phyloP scores from a whole-genome alignment of 768 basidiomycete genomes.

The Suillus brevipes region DNA sequence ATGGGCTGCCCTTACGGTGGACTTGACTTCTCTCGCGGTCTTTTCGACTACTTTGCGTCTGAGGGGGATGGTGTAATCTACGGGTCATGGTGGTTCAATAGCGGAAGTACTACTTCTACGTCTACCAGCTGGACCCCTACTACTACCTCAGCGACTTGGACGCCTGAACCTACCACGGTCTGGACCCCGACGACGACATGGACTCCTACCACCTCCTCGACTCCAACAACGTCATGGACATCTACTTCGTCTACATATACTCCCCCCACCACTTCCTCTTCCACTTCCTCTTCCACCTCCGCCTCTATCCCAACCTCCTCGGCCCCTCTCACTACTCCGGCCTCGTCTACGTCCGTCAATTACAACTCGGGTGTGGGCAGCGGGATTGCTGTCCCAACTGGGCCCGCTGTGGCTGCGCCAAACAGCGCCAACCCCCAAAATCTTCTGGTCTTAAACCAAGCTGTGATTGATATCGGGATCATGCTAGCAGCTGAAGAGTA shows the following conservation, averaged over 20 bases:
- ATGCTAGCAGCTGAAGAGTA: constrained; percentile 13
- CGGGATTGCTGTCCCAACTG: constrained; percentile 27
- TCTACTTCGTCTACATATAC: constrained; percentile 15
- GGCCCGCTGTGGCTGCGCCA: constrained; percentile 31
- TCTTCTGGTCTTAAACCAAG: constrained; percentile 34
- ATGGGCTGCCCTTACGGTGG: constrained; percentile 64
- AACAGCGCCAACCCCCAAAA: constrained; percentile 33
- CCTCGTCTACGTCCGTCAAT: constrained; percentile 23
- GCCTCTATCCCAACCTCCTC: constrained; percentile 16
- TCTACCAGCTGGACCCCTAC: constrained; percentile 26
- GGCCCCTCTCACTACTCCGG: constrained; percentile 21
- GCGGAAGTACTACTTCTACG: constrained; percentile 31
- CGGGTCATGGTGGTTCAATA: constrained; percentile 60
- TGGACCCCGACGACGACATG: constrained; percentile 11
- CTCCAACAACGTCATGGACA: constrained; percentile 25
- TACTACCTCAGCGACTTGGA: constrained; percentile 21
- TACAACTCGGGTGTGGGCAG: constrained; percentile 22
- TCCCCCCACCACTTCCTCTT: constrained; percentile 19
- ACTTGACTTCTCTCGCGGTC: constrained; percentile 66
- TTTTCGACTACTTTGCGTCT: constrained; percentile 63
- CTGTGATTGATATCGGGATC: constrained; percentile 36
- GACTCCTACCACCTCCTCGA: constrained; percentile 18
- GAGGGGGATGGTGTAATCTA: constrained; percentile 53
- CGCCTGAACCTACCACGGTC: constrained; percentile 15
- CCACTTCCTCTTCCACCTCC: constrained; percentile 30